Evolutionary conservation across 768 basidiomycete species (phyloP).

Genomic region (Tubosaeta brunneosetosa): DNA sequence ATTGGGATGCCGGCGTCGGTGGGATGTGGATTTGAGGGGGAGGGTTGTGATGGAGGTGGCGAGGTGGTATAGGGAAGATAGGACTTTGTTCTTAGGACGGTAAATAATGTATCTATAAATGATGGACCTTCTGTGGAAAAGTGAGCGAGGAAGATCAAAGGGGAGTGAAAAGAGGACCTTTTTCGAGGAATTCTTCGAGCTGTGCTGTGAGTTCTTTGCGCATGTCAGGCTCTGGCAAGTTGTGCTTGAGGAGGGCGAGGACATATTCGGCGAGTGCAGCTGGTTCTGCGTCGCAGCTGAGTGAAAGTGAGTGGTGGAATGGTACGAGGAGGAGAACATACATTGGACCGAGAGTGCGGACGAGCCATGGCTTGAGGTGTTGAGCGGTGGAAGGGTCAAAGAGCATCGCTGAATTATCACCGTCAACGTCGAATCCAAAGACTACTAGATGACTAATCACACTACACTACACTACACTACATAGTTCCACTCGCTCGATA

Average conservation of each 20-base stretch:
- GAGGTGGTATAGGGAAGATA: slow-evolving; percentile 69
- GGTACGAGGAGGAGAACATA: slow-evolving; percentile 25
- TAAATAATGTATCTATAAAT: slow-evolving; percentile 86
- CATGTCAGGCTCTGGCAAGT: slow-evolving; percentile 78
- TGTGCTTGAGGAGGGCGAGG: slow-evolving; percentile 87
- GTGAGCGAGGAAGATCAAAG: slow-evolving; percentile 8
- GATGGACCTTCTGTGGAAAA: slow-evolving; percentile 50
- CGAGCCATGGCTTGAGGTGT: slow-evolving; percentile 84
- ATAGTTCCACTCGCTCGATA: slow-evolving; percentile 79
- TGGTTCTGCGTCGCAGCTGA: slow-evolving; percentile 94
- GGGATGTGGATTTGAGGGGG: slow-evolving; percentile 33
- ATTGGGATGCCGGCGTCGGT: slow-evolving; percentile 73
- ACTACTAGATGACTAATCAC: slow-evolving; percentile 14
- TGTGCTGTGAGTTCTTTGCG: slow-evolving; percentile 70
- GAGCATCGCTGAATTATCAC: slow-evolving; percentile 44
- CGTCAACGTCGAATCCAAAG: neutral
- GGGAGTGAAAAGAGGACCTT: slow-evolving; percentile 46
- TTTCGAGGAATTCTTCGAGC: slow-evolving; percentile 90
- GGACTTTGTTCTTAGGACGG: slow-evolving; percentile 78
- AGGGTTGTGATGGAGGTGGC: slow-evolving; percentile 31
- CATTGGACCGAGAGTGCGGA: slow-evolving; percentile 89
- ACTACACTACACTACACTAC: slow-evolving; percentile 22
- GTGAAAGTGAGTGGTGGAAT: neutral
- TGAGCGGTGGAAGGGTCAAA: slow-evolving; percentile 59
- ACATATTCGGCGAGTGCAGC: slow-evolving; percentile 92